Conservation (phyloP, 306 rosid genomes). For the Adenanthera pavonina region DNA sequence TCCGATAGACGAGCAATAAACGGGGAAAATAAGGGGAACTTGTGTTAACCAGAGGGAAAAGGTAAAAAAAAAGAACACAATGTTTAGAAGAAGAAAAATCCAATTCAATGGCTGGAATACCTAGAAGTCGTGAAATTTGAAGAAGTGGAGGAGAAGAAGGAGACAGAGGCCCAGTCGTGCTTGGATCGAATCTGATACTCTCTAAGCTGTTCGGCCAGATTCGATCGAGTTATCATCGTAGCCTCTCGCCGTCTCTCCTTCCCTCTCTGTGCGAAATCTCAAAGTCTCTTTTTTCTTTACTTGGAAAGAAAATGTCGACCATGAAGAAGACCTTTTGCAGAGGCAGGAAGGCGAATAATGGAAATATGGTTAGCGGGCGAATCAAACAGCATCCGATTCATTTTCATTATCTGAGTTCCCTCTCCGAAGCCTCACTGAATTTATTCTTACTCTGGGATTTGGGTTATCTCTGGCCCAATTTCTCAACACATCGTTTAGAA, state of each 20-base stretch:
- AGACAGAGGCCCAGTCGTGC: slow-evolving; percentile 97
- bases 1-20: background rate
- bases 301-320: slow-evolving; percentile 1
- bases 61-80: background rate
- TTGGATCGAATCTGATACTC: slow-evolving; percentile 99
- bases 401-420: slow-evolving; percentile 36
- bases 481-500: background rate
- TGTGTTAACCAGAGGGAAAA: background rate
- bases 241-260: background rate
- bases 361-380: slow-evolving; percentile 22
- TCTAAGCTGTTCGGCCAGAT: slow-evolving; percentile 95
- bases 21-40: too few species aligned
- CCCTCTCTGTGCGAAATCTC: background rate
- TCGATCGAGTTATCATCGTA: slow-evolving; percentile 94
- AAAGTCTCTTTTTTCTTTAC: slow-evolving; percentile 35
- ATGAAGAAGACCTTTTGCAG: slow-evolving; percentile 25
- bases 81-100: background rate
- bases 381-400: slow-evolving; percentile 35
- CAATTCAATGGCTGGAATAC: slow-evolving; percentile 38
- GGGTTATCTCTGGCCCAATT: background rate
- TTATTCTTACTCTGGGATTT: background rate
- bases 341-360: slow-evolving; percentile 17
- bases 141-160: slow-evolving; percentile 94
- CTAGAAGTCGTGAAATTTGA: slow-evolving; percentile 74
- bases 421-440: background rate